A percentile compares a stretch with the other conserved stretches of the same genome.
These are phyloP conservation scores for Eucalyptus polybractea DNA, from an alignment of 345 rosid genomes.

Conservation along the genomic window DNA sequence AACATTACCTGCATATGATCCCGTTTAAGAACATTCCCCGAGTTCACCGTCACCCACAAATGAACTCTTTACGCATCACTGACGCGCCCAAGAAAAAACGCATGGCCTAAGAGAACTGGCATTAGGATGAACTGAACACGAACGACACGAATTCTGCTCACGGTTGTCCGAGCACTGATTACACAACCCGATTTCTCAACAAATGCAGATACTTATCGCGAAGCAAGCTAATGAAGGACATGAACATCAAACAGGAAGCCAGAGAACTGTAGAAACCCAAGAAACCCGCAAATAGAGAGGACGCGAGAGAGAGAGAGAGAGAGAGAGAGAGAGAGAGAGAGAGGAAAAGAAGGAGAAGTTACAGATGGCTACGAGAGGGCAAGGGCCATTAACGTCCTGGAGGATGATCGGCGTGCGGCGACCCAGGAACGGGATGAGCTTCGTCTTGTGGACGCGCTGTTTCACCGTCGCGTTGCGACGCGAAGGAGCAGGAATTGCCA, in stretches of 20 bases:
- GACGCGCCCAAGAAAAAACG: not conserved
- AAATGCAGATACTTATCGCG: too few species aligned
- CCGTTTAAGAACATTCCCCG: not conserved
- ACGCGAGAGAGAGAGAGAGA: not conserved
- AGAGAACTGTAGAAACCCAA: not conserved
- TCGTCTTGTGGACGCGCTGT: conserved; percentile 18
- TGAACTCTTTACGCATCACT: not conserved
- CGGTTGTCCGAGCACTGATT: too few species aligned
- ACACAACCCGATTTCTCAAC: not conserved
- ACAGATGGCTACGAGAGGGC: conserved; percentile 97
- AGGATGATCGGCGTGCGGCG: conserved; percentile 76
- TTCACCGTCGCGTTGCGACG: not conserved
- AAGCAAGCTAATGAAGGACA: too few species aligned
- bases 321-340: not conserved
- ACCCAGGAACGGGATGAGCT: conserved; percentile 70
- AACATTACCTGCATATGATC: conserved; percentile 53
- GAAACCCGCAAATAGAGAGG: conserved; percentile 4
- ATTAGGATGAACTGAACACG: not conserved
- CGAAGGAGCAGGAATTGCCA: not conserved
- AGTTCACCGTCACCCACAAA: not conserved
- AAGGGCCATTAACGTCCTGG: conserved; percentile 95
- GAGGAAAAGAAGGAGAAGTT: not conserved
- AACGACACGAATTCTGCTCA: not conserved
- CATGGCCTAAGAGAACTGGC: not conserved
- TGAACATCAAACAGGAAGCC: not conserved